Percentiles rank a stretch among this genome's conserved stretches.
Evolutionary conservation across 1,284 basidiomycete species (phyloP).

Genomic region (Tetrapyrgos nigripes): DNA sequence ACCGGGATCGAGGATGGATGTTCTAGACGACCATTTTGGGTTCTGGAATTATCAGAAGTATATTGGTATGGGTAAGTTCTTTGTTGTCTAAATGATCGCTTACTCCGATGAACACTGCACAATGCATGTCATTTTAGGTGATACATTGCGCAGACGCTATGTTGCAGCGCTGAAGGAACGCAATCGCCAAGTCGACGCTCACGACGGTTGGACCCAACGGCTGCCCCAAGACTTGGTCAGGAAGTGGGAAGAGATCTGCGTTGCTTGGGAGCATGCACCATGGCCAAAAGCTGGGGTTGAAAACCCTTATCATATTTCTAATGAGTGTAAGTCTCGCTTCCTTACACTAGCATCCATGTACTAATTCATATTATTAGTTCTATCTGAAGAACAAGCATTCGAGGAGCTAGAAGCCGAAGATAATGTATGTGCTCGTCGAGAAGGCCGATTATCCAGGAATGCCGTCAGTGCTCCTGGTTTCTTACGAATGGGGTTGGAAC

Average conservation of each 20-base stretch:
- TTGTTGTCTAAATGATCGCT: not conserved
- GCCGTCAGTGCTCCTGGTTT: not conserved
- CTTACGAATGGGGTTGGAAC: not conserved
- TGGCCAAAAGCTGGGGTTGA: not conserved
- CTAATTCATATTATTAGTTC: not conserved
- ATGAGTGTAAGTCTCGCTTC: not conserved
- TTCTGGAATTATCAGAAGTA: not conserved
- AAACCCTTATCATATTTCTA: not conserved
- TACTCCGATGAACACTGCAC: not conserved
- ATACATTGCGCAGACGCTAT: not conserved
- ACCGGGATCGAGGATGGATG: slow-evolving; percentile 11
- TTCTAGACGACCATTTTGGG: not conserved
- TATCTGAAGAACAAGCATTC: not conserved
- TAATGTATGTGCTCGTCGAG: not conserved
- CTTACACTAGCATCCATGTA: not conserved
- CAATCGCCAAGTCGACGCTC: not conserved
- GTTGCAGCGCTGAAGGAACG: not conserved
- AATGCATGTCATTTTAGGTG: not conserved
- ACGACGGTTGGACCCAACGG: not conserved
- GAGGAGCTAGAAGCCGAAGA: not conserved
- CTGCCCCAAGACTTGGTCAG: not conserved
- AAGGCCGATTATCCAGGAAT: not conserved
- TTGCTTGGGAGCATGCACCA: not conserved
- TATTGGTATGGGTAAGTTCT: not conserved
- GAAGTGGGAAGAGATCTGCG: not conserved